These are phyloP conservation scores for Lentinula edodes DNA, from an alignment of 768 basidiomycete genomes.

Conservation along the genomic window DNA sequence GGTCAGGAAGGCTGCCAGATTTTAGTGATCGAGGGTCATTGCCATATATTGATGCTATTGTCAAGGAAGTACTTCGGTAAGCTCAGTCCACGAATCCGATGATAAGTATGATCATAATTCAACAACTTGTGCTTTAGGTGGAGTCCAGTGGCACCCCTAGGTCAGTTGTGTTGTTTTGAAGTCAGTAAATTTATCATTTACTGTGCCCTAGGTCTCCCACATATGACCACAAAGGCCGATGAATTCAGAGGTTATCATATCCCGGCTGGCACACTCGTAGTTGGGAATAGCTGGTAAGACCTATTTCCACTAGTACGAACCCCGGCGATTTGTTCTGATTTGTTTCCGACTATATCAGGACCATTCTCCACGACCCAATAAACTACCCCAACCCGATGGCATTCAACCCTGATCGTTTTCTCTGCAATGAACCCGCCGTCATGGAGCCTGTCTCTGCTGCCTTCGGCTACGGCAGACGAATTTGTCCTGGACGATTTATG, in stretches of 20 bases:
- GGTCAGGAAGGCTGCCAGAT: constrained; percentile 18
- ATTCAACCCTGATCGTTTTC: constrained; percentile 48
- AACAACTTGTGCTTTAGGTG: neutral
- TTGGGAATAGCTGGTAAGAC: constrained; percentile 37
- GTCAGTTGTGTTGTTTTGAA: constrained; percentile 11
- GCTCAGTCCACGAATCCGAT: neutral
- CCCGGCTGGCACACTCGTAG: constrained; percentile 37
- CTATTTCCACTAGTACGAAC: neutral
- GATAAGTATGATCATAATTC: neutral
- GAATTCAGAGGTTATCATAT: constrained; percentile 38
- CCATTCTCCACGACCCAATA: constrained; percentile 43
- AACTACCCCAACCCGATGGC: constrained; percentile 38
- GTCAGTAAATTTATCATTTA: neutral
- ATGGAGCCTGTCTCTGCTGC: constrained; percentile 29
- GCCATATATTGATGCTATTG: constrained; percentile 15
- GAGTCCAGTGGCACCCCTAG: constrained; percentile 16
- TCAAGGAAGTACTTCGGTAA: constrained; percentile 16
- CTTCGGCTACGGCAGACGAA: constrained; percentile 39
- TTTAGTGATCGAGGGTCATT: constrained; percentile 14
- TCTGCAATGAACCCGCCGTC: constrained; percentile 15
- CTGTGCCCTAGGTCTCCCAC: constrained; percentile 23
- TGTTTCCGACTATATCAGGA: constrained; percentile 24
- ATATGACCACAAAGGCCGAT: constrained; percentile 34
- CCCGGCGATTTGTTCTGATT: neutral
- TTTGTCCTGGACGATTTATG: constrained; percentile 44